Base-by-base conservation (phyloP, 2,329 filamentous ascomycete species). In the Phialophora expanda region DNA sequence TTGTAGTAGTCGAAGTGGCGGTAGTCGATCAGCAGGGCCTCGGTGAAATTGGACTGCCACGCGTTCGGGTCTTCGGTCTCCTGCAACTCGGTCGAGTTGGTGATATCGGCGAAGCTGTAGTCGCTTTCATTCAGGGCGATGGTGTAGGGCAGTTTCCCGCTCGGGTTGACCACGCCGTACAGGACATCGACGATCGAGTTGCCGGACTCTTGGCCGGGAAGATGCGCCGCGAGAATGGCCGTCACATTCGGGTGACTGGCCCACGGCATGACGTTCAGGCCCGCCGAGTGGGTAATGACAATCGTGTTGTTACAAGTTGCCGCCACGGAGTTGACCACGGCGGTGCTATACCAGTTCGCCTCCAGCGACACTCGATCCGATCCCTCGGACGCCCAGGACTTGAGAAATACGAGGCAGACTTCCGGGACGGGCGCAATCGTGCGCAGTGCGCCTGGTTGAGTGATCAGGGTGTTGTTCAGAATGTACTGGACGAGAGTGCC, bases 11-110 rank as follows among this genome's bases (percentile, higher is more conserved):
- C 92, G 60, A 95, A 91, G 70, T 87, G 83, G 46, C 90, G 86
- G 79, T 92, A 92, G 78, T 95, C 92, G 74, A 96, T 93, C 76
- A 93, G 92, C 60, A 90, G 83, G 17, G 92, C 91, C 77, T 95
- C 91, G 6, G 82, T 81, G 74, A 92, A 96, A 73, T 92, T 85
- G 46, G 87, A 80, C 73, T 95, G 91, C 4, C 91, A 90, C 12
- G 87, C 85, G 32, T 74, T 81, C n/a, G 66, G 62, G 54, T 69
- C 64, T 32, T 67, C 62, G 1, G 66, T 65, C n/a, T 64, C 53
- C 9, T 65, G 60, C 26, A 71, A 32, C 20, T 46, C 32, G 6
- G 61, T 69, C 24, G 66, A 66, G 41, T 71, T 66, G n/a, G 87
- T 77, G n/a, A 93, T 75, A 56, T 90, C 84, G 7, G 85, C 84